Evolutionary conservation across 2,329 filamentous ascomycete species (phyloP), one percentile per base, ranked within the genome.

Genomic region (Stromatinia cepivora): DNA sequence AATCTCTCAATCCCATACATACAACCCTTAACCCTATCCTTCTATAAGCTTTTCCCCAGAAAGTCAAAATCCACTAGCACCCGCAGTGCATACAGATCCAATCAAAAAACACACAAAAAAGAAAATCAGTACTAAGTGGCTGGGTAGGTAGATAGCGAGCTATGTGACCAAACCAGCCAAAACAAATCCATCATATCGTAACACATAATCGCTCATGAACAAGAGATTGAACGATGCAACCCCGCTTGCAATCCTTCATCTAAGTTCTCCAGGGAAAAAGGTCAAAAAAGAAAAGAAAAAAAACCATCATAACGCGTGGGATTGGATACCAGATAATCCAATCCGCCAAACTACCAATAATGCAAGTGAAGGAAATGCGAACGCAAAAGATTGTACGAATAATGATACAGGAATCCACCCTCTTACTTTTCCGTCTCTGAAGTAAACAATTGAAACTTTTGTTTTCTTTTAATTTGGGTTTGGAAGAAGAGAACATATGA

Each of bases 311-410:
- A 64, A 52, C 46, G 61, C 34, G 34, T 64, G n/a, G n/a, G 46
- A 64, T 64, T 64, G 61, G 46, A 64, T 52, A 42, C 34, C 13
- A 34, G 28, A 25, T 36, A 52, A 28, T 52, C 61, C 61, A 64
- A 39, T 28, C 31, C 48, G 52, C 36, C 42, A 39, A 31, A 69
- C 61, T 54, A 67, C 65, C 69, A 71, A 68, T 39, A 52, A 39
- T 67, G 67, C 52, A 52, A 46, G 5, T 20, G n/a, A 25, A 52
- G 9, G 31, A 48, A 62, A 58, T 36, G 31, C 54, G 36, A 46
- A 58, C 17, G 52, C 52, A 54, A 69, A 52, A 3, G 31, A 62
- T 39, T 9, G 58, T 56, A 53, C 17, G 39, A 62, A 68, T 53
- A 31, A 36, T 66, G n/a, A 52, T 57, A 69, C 67, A 66, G 59